These are phyloP conservation scores for Plectosphaerella cucumerina DNA, from an alignment of 2,329 filamentous ascomycete genomes.

Conservation along the genomic window DNA sequence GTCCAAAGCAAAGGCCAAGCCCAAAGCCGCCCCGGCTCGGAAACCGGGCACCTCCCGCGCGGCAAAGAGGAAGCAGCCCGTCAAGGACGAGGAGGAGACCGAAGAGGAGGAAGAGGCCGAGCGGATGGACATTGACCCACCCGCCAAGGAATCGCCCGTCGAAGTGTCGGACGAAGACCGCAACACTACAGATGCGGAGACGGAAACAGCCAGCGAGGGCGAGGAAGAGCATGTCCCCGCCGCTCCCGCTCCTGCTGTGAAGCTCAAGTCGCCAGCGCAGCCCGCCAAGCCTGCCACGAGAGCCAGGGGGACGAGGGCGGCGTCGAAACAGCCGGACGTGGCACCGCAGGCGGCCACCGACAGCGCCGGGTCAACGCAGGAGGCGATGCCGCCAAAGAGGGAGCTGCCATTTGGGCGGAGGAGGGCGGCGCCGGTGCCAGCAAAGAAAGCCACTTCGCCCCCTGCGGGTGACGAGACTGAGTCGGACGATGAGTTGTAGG, in stretches of 20 bases:
- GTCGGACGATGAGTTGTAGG: slow-evolving; percentile 53
- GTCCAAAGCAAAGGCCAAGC: neutral
- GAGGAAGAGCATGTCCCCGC: slow-evolving; percentile 25
- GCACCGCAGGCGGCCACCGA: slow-evolving; percentile 3
- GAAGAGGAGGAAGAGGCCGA: slow-evolving; percentile 43
- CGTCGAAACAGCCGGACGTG: neutral
- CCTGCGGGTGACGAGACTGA: slow-evolving; percentile 42
- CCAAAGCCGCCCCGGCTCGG: slow-evolving; percentile 8
- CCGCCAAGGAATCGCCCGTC: slow-evolving; percentile 14
- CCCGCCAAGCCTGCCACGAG: slow-evolving; percentile 6
- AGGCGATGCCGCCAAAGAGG: slow-evolving; percentile 31
- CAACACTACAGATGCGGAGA: slow-evolving; percentile 32
- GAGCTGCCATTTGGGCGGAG: slow-evolving; percentile 40
- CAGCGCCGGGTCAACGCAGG: slow-evolving; percentile 2
- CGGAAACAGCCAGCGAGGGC: slow-evolving; percentile 37
- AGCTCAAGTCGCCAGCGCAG: slow-evolving; percentile 1
- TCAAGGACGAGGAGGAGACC: slow-evolving; percentile 28
- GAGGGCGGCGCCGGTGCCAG: slow-evolving; percentile 16
- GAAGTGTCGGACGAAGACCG: slow-evolving; percentile 28
- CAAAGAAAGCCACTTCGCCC: slow-evolving; percentile 19
- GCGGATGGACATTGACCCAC: slow-evolving; percentile 45
- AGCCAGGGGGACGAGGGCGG: neutral
- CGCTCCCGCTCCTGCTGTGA: slow-evolving; percentile 11
- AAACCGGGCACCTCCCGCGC: slow-evolving; percentile 32
- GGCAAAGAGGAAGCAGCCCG: slow-evolving; percentile 46